Conservation (phyloP, 768 basidiomycete species). For the Leccinellum albellum region DNA sequence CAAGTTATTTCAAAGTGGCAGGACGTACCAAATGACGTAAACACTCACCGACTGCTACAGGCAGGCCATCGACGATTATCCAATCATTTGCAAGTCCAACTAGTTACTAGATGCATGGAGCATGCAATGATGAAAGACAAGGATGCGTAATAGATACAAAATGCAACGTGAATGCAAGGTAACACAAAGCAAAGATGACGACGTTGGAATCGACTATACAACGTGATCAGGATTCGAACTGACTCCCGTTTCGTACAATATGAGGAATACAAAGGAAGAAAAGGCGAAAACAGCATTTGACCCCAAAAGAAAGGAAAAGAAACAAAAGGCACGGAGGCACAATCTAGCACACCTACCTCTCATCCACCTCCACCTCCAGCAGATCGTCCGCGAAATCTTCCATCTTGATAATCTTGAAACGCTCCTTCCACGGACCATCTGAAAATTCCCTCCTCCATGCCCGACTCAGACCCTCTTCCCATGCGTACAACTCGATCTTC, state of each 20-base stretch:
- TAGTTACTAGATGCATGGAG: not conserved
- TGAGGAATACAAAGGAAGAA: not conserved
- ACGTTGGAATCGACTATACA: not conserved
- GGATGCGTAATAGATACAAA: constrained; percentile 8
- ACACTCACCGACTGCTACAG: too few relatives aligned
- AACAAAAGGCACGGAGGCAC: not conserved
- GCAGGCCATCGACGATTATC: too few relatives aligned
- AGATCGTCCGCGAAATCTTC: constrained; percentile 63
- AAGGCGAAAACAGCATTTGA: not conserved
- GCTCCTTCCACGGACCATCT: constrained; percentile 37
- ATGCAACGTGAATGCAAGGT: constrained; percentile 2
- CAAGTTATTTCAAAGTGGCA: too few relatives aligned
- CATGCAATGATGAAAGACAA: not conserved
- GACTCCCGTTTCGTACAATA: not conserved
- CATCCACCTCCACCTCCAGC: constrained; percentile 39
- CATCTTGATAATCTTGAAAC: constrained; percentile 58
- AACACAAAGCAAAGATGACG: constrained; percentile 5
- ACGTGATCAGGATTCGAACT: not conserved
- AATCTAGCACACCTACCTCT: constrained; percentile 10
- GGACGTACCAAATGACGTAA: too few relatives aligned
- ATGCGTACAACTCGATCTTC: constrained; percentile 93
- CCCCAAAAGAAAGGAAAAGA: not conserved
- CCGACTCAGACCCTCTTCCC: constrained; percentile 78
- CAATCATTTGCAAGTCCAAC: not conserved
- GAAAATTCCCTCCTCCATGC: constrained; percentile 77